Base-by-base conservation (phyloP, 805 yeast species). In the Hanseniaspora clermontiae region DNA sequence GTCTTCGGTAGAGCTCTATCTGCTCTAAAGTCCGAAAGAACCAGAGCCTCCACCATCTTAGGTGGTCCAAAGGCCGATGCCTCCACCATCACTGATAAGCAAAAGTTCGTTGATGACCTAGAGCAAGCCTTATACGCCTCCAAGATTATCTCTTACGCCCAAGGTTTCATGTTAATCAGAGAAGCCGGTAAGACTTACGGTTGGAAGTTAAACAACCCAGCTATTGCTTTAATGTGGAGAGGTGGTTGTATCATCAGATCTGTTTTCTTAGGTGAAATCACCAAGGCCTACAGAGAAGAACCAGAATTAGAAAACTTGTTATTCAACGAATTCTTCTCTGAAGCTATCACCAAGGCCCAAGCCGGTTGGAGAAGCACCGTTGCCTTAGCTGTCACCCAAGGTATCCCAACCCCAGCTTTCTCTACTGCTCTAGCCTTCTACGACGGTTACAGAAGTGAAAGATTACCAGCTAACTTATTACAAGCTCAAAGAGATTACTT, bases 401-500 rank as follows among this genome's bases (percentile, higher is more conserved):
- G 98, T 79, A 80, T 93, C 68, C 97, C 97, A 74, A 85, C 95
- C 58, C 98, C 98, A 66, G 97, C 97, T 65, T 89, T 90, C 82
- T 74, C 95, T 61, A 89, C 97, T 62, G 98, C 97, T 66, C 79
- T 91, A 74, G 77, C 96, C 58, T 91, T 91, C 89, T 93, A 87
- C 81, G 98, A 91, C 72, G 97, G 97, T 74, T 90, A 87, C 88
- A 85, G 97, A 83, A 84, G 96, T 59, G 95, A 81, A 62, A 81
- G 84, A 72, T 78, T 90, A 70, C 97, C 97, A 70, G 98, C 98
- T 64, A 91, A 91, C 84, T 80, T 91, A 75, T 79, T 91, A 72
- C 98, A 91, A 79, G 98, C 97, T 68, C 98, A 91, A 82, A 88
- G 98, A 81, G 98, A 91, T 74, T 91, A 89, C 87, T 91, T 91